Evolutionary conservation across 2,329 filamentous ascomycete genomes (phyloP), one percentile per base, ranked within the genome.

Genomic region (Ramichloridium luteum): DNA sequence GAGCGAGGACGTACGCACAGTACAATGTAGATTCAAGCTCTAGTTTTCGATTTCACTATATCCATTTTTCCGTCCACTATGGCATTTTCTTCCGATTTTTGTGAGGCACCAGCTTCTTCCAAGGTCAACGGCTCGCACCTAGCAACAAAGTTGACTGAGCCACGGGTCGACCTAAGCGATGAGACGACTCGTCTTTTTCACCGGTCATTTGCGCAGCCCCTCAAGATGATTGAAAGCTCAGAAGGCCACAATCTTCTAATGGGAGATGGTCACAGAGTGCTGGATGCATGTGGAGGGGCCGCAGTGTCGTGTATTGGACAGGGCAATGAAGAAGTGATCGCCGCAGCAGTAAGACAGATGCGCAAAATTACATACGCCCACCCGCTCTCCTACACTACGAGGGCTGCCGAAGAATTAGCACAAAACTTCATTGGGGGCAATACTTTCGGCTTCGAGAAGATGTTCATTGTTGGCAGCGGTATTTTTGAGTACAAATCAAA

Each of bases 311-410:
- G 30, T 22, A 29, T 43, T 6, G 41, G 41, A 9, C 37, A 44
- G 30, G 26, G 28, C 17, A 27, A 38, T 6, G 31, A 27, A 12
- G 20, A 30, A 27, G 70, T 84, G 11, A 59, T 60, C 6, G 58
- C 65, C 1, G 77, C 74, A 1, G 65, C 80, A 18, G 52, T 58
- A 3, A 44, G 59, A 8, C 77, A 82, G 42, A 57, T 77, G 34
- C 60, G 67, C 29, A 55, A 68, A 20, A 55, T 76, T 1, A 56
- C 62, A 1, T 79, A 77, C 27, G 65, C 68, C 14, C 61, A 70
- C 22, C 65, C 70, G 0, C 54, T 65, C 3, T 68, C 68, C 41
- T 79, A 72, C 44, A 62, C 61, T 1, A 70, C 64, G 0, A 48
- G 60, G 3, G 55, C 62, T 2, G 61, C 64, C 2, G 67, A 74